Evolutionary conservation across 164 flowering plant genomes (phyloP).

Genomic region (Santalum album): DNA sequence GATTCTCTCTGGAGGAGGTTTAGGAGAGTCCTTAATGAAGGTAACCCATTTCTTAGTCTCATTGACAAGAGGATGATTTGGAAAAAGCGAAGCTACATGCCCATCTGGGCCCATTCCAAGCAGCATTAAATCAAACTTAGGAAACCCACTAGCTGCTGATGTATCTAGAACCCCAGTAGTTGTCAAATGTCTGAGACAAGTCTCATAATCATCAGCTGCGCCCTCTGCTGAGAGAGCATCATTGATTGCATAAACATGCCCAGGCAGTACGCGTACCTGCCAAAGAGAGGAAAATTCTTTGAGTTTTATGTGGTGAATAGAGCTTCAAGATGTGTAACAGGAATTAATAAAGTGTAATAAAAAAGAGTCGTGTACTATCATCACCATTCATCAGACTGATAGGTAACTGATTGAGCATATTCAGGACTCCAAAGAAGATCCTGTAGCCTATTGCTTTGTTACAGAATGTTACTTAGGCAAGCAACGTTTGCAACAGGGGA

Average conservation of each 20-base stretch:
- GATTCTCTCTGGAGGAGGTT: conserved; percentile 75
- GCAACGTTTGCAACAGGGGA: too few species aligned
- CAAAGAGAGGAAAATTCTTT: too few species aligned
- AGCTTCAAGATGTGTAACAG: too few species aligned
- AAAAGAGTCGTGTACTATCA: too few species aligned
- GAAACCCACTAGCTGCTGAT: conserved; percentile 43
- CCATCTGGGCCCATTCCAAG: conserved; percentile 93
- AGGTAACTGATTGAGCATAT: too few species aligned
- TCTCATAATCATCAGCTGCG: conserved; percentile 78
- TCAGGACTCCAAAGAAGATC: too few species aligned
- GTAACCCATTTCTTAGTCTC: conserved; percentile 69
- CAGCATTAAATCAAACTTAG: conserved; percentile 72
- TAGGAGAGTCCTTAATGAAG: conserved; percentile 68
- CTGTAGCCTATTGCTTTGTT: too few species aligned
- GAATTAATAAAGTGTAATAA: too few species aligned
- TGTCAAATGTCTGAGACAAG: conserved; percentile 48
- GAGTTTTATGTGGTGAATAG: too few species aligned
- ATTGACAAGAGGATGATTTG: conserved; percentile 59
- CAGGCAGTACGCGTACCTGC: conserved; percentile 59
- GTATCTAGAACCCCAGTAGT: conserved; percentile 20
- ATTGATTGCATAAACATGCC: conserved; percentile 63
- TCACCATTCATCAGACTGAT: too few species aligned
- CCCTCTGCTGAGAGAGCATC: conserved; percentile 69
- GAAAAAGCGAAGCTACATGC: conserved; percentile 73
- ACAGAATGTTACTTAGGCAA: too few species aligned